Evolutionary conservation across 345 rosid genomes (phyloP).

Genomic region (Noccaea bulbosa): DNA sequence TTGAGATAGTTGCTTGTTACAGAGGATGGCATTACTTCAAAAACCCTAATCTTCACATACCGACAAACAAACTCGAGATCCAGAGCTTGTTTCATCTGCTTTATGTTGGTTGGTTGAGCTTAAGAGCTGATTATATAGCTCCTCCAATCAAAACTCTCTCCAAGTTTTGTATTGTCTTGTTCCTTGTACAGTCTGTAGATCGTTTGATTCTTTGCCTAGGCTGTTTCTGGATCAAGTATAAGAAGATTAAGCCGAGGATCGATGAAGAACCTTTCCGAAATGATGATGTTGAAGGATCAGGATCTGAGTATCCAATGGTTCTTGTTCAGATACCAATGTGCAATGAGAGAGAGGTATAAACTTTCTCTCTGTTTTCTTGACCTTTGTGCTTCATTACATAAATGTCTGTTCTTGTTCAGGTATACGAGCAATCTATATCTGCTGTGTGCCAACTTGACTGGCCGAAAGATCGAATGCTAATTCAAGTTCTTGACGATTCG

Average conservation of each 20-base stretch:
- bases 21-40: slow-evolving; percentile 80
- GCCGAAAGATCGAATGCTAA: slow-evolving; percentile 66
- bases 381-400: slow-evolving; percentile 11
- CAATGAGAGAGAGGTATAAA: slow-evolving; percentile 75
- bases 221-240: slow-evolving; percentile 73
- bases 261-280: slow-evolving; percentile 53
- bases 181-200: slow-evolving; percentile 76
- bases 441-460: slow-evolving; percentile 83
- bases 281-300: slow-evolving; percentile 55
- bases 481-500: slow-evolving; percentile 85
- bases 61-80: slow-evolving; percentile 51
- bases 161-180: slow-evolving; percentile 64
- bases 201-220: slow-evolving; percentile 74
- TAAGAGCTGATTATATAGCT: slow-evolving; percentile 71
- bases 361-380: slow-evolving; percentile 8
- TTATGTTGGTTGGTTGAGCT: slow-evolving; percentile 63
- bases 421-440: slow-evolving; percentile 78
- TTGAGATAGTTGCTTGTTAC: slow-evolving; percentile 69
- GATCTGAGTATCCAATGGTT: slow-evolving; percentile 69
- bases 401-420: slow-evolving; percentile 48
- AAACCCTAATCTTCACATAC: slow-evolving; percentile 61
- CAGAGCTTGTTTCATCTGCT: slow-evolving; percentile 64
- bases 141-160: slow-evolving; percentile 66
- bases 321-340: slow-evolving; percentile 93
- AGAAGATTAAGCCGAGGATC: slow-evolving; percentile 66